A percentile compares a stretch with the other conserved stretches of the same genome.
phyloP scores from a whole-genome alignment of 176 grass and related monocot genomes.

The Stipa capillata region DNA sequence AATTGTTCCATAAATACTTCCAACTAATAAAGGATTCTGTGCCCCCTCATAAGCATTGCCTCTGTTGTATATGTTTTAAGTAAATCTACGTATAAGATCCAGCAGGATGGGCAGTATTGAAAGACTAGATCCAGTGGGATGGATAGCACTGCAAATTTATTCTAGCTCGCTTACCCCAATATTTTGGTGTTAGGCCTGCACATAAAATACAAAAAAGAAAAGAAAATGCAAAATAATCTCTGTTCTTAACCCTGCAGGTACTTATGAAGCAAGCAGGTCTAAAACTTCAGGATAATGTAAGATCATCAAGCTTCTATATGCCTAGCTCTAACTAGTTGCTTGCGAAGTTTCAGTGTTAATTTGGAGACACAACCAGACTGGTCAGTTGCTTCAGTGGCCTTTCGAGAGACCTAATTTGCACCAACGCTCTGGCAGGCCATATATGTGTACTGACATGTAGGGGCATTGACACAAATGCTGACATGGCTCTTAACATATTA shows the following conservation, averaged over 20 bases:
- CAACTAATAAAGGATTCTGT: not conserved
- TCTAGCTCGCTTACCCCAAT: not conserved
- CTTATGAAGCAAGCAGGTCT: conserved; percentile 86
- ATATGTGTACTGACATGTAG: not conserved
- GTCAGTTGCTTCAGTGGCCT: not conserved
- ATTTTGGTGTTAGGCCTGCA: not conserved
- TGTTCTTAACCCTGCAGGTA: conserved; percentile 50
- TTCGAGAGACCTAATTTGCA: not conserved
- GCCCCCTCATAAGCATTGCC: not conserved
- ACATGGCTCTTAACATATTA: not conserved
- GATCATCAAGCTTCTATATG: conserved; percentile 2
- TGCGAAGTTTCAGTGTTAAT: conserved; percentile 14
- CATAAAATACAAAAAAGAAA: not conserved
- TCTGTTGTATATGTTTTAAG: not conserved
- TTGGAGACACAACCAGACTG: not conserved
- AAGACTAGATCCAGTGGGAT: not conserved
- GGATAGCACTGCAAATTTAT: not conserved
- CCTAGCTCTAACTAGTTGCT: not conserved
- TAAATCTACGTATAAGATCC: not conserved
- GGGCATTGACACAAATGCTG: not conserved
- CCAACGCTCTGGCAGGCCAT: not conserved
- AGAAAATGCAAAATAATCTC: not conserved
- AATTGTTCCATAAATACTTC: not conserved
- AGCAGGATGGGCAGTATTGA: not conserved
- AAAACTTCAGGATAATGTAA: conserved; percentile 84